Base-by-base conservation (phyloP, 495 filamentous ascomycete species). In the Podospora conica region DNA sequence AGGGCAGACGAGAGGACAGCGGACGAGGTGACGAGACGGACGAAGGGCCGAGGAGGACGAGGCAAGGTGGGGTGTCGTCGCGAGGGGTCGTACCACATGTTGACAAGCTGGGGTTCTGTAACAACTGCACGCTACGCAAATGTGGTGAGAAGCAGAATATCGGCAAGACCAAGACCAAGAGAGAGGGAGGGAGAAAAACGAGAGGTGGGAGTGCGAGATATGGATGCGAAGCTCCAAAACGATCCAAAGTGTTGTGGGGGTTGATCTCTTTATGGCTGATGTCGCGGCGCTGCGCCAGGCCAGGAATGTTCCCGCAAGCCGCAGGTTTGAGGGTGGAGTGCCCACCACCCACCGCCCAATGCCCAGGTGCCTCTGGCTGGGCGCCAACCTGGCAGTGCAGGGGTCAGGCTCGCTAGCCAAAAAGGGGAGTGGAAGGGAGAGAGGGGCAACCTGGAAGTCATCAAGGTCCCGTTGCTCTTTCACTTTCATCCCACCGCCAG, bases 71-170 rank as follows among this genome's bases (percentile, higher is more conserved):
- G 53, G 63, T 53, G 60, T 59, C 21, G 61, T 22, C 48, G 48
- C 21, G 61, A 55, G 29, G 60, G 22, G 11, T 59, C 72, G 68
- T 76, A 76, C 74, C 74, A 76, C 74, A 76, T 76, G 65, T 69
- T 76, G 70, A 74, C 68, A 48, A 48, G 40, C 40, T 48, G 40
- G 40, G 40, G 40, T 48, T 48, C 40, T 48, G 65, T 59, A 66
- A 65, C 61, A 65, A 68, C 69, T 68, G 63, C 71, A 33, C 71
- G 64, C 58, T 67, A 70, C 64, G 67, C 65, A 31, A 66, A 24
- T 20, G 54, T 64, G 20, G 54, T 33, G 62, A 59, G 66, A 67
- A 61, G 40, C 40, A 48, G 40, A 48, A 48, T 57, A 23, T 23
- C 55, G 40, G 40, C 40, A n/a, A 48, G 40, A n/a, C 40, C 40